Percentiles rank a stretch among this genome's conserved stretches.
These are phyloP conservation scores for Russula sp. DNA, from an alignment of 768 basidiomycete species.

Conservation along the genomic window DNA sequence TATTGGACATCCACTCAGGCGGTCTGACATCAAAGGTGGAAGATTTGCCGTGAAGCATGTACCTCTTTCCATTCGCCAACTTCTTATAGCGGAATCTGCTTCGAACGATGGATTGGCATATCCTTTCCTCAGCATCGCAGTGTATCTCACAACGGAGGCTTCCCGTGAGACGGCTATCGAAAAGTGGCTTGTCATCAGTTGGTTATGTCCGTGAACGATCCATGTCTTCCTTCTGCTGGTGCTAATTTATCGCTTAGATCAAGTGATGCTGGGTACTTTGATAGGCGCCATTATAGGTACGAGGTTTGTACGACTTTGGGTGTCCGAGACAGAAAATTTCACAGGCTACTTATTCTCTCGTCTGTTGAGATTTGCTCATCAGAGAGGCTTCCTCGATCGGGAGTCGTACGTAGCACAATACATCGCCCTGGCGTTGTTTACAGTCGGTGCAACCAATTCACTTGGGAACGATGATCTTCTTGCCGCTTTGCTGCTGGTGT, in stretches of 20 bases:
- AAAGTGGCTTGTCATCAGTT: conserved; percentile 85
- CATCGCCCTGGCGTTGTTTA: conserved; percentile 67
- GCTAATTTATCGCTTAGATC: conserved; percentile 46
- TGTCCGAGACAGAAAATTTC: not conserved
- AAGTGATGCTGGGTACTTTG: conserved; percentile 71
- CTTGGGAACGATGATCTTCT: conserved; percentile 86
- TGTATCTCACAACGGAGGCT: conserved; percentile 78
- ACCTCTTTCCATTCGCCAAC: conserved; percentile 68
- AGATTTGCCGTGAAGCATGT: conserved; percentile 69
- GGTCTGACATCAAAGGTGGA: conserved; percentile 48
- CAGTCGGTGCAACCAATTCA: conserved; percentile 73
- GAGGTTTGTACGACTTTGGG: not conserved
- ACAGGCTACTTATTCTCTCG: conserved; percentile 65
- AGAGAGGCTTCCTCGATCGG: conserved; percentile 63
- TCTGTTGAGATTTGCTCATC: conserved; percentile 68
- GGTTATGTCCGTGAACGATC: conserved; percentile 56
- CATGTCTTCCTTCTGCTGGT: not conserved
- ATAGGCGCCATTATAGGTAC: conserved; percentile 59
- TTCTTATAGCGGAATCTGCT: conserved; percentile 87
- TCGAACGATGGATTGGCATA: conserved; percentile 96
- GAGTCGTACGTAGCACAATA: conserved; percentile 90
- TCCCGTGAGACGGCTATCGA: conserved; percentile 61
- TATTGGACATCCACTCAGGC: not conserved
- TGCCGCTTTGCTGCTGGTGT: conserved; percentile 77
- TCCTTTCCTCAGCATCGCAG: conserved; percentile 81